Base-by-base conservation (phyloP, 2,329 filamentous ascomycete species). In the Metarhizium guizhouense region DNA sequence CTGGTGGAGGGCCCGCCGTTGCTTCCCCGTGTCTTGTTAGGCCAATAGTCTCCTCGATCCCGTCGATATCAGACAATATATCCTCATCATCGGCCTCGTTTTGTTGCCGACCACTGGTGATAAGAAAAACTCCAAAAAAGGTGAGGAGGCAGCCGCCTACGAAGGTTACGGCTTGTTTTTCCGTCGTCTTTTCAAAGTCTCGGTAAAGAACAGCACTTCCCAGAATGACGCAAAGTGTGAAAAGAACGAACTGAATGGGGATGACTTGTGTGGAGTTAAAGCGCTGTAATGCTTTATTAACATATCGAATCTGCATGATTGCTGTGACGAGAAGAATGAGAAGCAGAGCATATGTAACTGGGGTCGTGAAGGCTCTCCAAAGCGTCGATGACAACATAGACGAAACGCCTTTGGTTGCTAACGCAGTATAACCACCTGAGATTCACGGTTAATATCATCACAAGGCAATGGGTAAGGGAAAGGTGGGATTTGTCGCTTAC, bases 181-280 rank as follows among this genome's bases (percentile, higher is more conserved):
- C 72, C 0, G 85, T 88, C 7, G 90, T 88, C 47, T 87, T 85
- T 69, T 97, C 89, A 65, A 99, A 99, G 69, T 99, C 94, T 52
- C 93, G 86, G 68, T 97, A 99, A 6, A 99, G 74, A 8, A 99
- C 80, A 1, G 93, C 93, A 64, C 92, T 96, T 56, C 94, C 94
- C 53, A 96, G 79, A 63, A 99, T 97, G 59, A 97, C 94, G 6
- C 89, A 95, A 7, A 99, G 78, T 0, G 94, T 99, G 70, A 99
- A 99, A 60, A 95, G 82, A 52, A 99, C 94, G 64, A 99, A 99
- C 66, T 99, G 94, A 14, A 94, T 94, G 0, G 94, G 94, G 60
- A 99, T 99, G 62, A 99, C 94, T 69, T 96, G 91, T 0, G 94
- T 99, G 6, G 94, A 96, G 70, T 96, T 90, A 74, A 97, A 99